phyloP scores from a whole-genome alignment of 2,329 filamentous ascomycete species.

The Rhexocercosporidium sp. region DNA sequence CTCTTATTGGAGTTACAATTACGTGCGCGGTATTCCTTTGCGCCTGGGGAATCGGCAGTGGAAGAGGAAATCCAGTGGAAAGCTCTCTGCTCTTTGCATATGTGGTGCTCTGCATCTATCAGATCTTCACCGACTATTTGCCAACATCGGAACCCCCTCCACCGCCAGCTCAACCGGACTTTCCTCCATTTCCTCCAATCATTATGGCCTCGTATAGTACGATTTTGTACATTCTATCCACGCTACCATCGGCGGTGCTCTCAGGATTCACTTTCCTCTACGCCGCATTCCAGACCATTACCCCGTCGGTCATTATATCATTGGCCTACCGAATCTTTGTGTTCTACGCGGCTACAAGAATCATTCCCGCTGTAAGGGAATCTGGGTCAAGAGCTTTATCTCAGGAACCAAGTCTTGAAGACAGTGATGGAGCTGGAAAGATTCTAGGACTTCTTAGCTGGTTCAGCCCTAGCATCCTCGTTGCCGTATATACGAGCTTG shows the following conservation, averaged over 20 bases:
- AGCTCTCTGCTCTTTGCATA: slow-evolving; percentile 96
- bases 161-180: slow-evolving; percentile 73
- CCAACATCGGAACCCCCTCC: slow-evolving; percentile 64
- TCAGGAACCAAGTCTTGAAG: slow-evolving; percentile 84
- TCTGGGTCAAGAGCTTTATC: slow-evolving; percentile 82
- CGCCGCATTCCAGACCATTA: slow-evolving; percentile 93
- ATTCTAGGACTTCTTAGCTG: slow-evolving; percentile 85
- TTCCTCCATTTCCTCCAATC: slow-evolving; percentile 94
- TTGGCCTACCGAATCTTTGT: slow-evolving; percentile 93
- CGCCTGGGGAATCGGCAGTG: slow-evolving; percentile 91
- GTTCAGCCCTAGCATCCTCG: slow-evolving; percentile 93
- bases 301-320: slow-evolving; percentile 93
- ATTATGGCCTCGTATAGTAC: slow-evolving; percentile 99
- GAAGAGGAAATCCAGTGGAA: slow-evolving; percentile 92
- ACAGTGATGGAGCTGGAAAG: slow-evolving; percentile 80
- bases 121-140: slow-evolving; percentile 98
- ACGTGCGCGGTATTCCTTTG: slow-evolving; percentile 92
- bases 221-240: slow-evolving; percentile 80
- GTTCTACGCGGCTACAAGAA: slow-evolving; percentile 92
- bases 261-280: slow-evolving; percentile 86
- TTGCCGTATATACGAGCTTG: slow-evolving; percentile 94
- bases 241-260: slow-evolving; percentile 81
- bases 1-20: slow-evolving; percentile 89
- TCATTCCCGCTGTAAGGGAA: slow-evolving; percentile 91
- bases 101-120: slow-evolving; percentile 97